These are phyloP conservation scores for Euphorbia peplus DNA, from an alignment of 345 rosid genomes.

Conservation along the genomic window DNA sequence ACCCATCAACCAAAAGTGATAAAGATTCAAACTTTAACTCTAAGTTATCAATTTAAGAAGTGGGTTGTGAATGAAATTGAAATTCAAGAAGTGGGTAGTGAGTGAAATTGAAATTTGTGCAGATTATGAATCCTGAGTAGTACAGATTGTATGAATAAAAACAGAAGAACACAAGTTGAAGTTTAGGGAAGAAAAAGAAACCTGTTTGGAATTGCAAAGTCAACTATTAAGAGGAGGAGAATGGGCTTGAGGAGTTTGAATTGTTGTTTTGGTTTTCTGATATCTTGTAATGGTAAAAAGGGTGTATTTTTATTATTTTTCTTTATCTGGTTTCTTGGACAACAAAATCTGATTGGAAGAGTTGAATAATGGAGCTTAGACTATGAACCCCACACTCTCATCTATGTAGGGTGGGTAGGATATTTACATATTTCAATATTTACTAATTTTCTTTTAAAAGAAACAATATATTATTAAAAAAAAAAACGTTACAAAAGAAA, in stretches of 20 bases:
- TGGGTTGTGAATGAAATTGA: slow-evolving; percentile 4
- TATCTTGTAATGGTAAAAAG: no score
- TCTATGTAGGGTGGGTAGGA: background rate
- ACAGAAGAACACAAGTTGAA: background rate
- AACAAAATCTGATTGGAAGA: background rate
- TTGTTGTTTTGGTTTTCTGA: no score
- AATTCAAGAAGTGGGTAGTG: no score
- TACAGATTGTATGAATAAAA: slow-evolving; percentile 1
- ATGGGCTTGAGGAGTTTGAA: background rate
- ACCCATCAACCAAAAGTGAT: slow-evolving; percentile 51
- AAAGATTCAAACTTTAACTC: slow-evolving; percentile 14
- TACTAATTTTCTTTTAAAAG: no score
- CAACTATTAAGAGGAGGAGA: background rate
- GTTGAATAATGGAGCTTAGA: background rate
- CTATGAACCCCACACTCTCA: background rate
- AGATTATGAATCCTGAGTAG: background rate
- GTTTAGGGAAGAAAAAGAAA: background rate
- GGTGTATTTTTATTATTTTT: no score
- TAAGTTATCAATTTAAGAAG: background rate
- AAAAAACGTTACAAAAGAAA: no score
- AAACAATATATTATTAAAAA: no score
- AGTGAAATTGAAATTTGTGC: slow-evolving; percentile 9
- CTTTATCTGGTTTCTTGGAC: background rate
- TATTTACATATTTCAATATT: no score
- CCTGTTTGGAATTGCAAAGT: background rate